Evolutionary conservation across 2,329 filamentous ascomycete genomes (phyloP), one percentile per base, ranked within the genome.

Genomic region (Aciculosporium take): DNA sequence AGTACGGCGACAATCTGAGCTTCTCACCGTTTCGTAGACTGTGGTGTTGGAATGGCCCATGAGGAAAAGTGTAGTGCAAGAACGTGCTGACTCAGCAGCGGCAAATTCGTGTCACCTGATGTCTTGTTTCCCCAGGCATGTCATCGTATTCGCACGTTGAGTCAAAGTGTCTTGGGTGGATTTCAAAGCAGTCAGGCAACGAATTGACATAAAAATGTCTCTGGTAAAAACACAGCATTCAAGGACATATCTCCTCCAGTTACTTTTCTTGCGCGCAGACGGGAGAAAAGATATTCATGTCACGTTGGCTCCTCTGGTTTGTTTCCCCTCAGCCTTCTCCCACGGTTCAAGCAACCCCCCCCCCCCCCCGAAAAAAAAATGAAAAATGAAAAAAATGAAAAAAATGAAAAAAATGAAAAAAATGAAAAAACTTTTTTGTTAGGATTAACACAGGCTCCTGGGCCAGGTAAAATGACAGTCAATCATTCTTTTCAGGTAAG

Each of bases 401-500:
- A n/a, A n/a, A n/a, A n/a, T n/a, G n/a, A n/a, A n/a, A n/a, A n/a
- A n/a, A n/a, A n/a, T n/a, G n/a, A n/a, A n/a, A n/a, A n/a, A n/a
- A n/a, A n/a, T n/a, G n/a, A n/a, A 12, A 7, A 10, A 6, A 28
- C 3, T 10, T 28, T 23, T 25, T 17, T 5, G 5, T 17, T 13
- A 6, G 15, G 20, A 31, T 27, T 38, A 9, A 27, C 27, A 27
- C 20, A 15, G 5, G 23, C 21, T 21, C 17, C 10, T 24, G n/a
- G 21, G 28, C 23, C 37, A 37, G 49, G 35, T 53, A 66, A 53
- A 40, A 70, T 69, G 66, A 56, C 65, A 27, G 60, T 61, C 37
- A 59, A 59, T 32, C 61, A 66, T 50, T 62, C 64, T 40, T 71
- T 70, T 44, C 64, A 67, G 62, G 67, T 70, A 53, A 48, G 57